Evolutionary conservation across 495 filamentous ascomycete species (phyloP).

Genomic region (Podospora pseudoanserina): DNA sequence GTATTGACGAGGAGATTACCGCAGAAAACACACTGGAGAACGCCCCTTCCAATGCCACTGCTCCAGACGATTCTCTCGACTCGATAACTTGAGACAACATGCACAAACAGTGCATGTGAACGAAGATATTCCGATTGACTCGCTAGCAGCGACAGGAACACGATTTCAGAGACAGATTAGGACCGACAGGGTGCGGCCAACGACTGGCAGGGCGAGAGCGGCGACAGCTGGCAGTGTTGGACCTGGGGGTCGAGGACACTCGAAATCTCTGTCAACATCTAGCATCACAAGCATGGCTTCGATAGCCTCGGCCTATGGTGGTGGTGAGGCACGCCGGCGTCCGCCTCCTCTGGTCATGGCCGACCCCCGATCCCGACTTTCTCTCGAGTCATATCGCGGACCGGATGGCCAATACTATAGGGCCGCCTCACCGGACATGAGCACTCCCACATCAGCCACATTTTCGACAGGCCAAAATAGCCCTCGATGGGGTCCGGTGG

Average conservation of each 20-base stretch:
- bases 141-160: constrained; percentile 88
- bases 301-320: constrained; percentile 65
- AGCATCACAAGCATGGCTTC: constrained; percentile 64
- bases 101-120: constrained; percentile 97
- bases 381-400: constrained; percentile 59
- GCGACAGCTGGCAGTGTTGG: constrained; percentile 64
- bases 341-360: constrained; percentile 86
- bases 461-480: constrained; percentile 71
- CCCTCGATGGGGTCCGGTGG: constrained; percentile 63
- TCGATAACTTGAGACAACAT: constrained; percentile 95
- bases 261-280: constrained; percentile 77
- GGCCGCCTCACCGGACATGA: constrained; percentile 64
- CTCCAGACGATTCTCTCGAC: constrained; percentile 87
- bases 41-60: constrained; percentile 98
- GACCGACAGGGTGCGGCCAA: constrained; percentile 67
- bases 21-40: constrained; percentile 94
- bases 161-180: constrained; percentile 92
- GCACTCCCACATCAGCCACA: constrained; percentile 68
- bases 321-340: constrained; percentile 60
- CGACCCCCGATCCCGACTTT: constrained; percentile 58
- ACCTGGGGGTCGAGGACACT: constrained; percentile 69
- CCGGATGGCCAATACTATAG: constrained; percentile 53
- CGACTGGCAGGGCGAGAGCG: constrained; percentile 66
- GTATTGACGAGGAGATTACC: background rate
- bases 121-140: constrained; percentile 92